These are phyloP conservation scores for Mycena galopus DNA, from an alignment of 768 basidiomycete genomes.

Conservation along the genomic window DNA sequence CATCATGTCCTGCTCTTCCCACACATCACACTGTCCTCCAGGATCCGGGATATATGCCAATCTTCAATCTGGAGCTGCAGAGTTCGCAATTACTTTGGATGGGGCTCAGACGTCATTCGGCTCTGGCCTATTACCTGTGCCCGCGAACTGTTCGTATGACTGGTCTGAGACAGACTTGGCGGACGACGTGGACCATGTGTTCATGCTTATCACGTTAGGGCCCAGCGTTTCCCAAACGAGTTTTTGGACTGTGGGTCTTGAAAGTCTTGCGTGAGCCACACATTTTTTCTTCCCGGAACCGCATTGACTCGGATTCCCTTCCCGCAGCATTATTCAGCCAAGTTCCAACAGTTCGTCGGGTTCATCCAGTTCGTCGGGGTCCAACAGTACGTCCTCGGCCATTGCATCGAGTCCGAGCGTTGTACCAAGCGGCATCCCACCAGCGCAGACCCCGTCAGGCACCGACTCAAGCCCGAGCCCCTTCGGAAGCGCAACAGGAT, in stretches of 20 bases:
- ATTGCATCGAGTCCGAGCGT: neutral
- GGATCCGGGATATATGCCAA: conserved; percentile 15
- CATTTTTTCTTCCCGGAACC: neutral
- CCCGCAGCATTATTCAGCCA: conserved; percentile 3
- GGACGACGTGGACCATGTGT: neutral
- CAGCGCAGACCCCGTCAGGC: neutral
- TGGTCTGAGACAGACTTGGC: neutral
- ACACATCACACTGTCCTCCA: neutral
- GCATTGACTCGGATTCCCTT: neutral
- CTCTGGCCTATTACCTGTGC: neutral
- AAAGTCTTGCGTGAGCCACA: conserved; percentile 8
- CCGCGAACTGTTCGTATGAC: conserved; percentile 9
- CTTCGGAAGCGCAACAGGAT: neutral
- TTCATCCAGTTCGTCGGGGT: neutral
- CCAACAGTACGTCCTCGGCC: neutral
- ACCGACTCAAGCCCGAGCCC: neutral
- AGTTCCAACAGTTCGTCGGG: neutral
- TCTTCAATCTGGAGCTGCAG: neutral
- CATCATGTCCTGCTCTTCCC: neutral
- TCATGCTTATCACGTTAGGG: neutral
- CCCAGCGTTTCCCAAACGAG: neutral
- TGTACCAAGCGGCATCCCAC: neutral
- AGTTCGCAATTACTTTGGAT: neutral
- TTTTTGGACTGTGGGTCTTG: conserved; percentile 10
- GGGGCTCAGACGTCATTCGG: neutral